Evolutionary conservation across 2,329 filamentous ascomycete genomes (phyloP), one percentile per base, ranked within the genome.

Genomic region (Hypoxylon sp.): DNA sequence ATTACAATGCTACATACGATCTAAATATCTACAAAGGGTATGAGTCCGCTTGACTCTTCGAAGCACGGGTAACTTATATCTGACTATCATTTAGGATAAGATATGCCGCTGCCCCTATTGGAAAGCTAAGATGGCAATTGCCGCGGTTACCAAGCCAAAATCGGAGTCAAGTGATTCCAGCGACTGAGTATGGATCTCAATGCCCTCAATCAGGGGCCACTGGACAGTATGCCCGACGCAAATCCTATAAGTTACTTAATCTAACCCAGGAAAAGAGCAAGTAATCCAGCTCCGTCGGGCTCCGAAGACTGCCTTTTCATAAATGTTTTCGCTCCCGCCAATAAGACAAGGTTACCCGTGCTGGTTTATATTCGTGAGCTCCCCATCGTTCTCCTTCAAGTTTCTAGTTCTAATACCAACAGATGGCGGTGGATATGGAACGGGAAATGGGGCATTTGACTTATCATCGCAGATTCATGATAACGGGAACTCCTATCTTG

Each of bases 301-400:
- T 72, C 78, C 52, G 82, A 85, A 67, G 82, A 84, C 61, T 85
- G 83, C 62, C 72, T 81, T 9, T 83, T 82, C 64, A 70, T 85
- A 9, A 83, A 84, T 66, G 78, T 85, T 3, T 76, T 79, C 59
- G 79, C 80, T 2, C 82, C 83, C 1, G 68, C 69, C 9, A 69
- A 73, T 62, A 57, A 59, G 61, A 69, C 75, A 66, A 42, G 28
- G 70, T 76, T 74, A 5, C 79, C 83, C 0, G 83, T 85, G 0
- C 64, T 85, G 1, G 80, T 85, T 3, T 84, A 80, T 80, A 82
- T 85, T 38, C 82, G 74, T 76, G 66, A 72, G 74, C 67, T 18
- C 6, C 2, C 6, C 30, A 22, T 30, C 9, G 7, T 12, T 11
- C 4, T 33, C 5, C 11, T 26, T 16, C 18, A n/a, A 9, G 2